Evolutionary conservation across 208 protist genomes (phyloP).

Genomic region (Crithidia brevicula): DNA sequence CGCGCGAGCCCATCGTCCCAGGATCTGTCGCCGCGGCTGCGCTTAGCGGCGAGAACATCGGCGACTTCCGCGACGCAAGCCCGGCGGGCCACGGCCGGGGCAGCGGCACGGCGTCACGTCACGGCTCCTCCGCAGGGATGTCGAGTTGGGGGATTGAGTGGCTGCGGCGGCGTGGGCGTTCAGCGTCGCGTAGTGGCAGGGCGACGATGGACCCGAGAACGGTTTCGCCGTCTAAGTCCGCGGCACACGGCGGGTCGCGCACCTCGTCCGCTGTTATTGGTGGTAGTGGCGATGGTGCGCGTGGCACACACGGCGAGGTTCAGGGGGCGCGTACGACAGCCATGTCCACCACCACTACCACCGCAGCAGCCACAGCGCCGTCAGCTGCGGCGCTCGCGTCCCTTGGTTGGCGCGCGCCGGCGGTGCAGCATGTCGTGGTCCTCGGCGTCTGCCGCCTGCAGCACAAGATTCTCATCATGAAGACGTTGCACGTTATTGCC

Average conservation of each 20-base stretch:
- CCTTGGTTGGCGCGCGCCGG: constrained; percentile 16
- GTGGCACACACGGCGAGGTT: neutral
- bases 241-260: neutral
- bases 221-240: neutral
- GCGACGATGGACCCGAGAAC: neutral
- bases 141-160: constrained; percentile 25
- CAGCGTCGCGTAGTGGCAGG: neutral
- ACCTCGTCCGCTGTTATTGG: neutral
- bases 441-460: constrained; percentile 44
- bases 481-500: constrained; percentile 61
- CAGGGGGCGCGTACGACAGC: neutral
- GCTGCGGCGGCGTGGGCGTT: constrained; percentile 16
- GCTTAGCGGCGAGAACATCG: constrained; percentile 13
- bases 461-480: constrained; percentile 58
- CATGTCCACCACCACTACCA: neutral
- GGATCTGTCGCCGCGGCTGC: constrained; percentile 32
- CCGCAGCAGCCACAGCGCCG: neutral
- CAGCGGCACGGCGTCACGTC: neutral
- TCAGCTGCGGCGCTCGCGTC: neutral
- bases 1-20: constrained; percentile 22
- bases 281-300: neutral
- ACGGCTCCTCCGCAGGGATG: constrained; percentile 2
- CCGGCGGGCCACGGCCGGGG: neutral
- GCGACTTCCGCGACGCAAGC: constrained; percentile 15
- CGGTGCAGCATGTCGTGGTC: constrained; percentile 32